phyloP scores from a whole-genome alignment of 2,329 filamentous ascomycete genomes.

The Stylonectria norvegica region DNA sequence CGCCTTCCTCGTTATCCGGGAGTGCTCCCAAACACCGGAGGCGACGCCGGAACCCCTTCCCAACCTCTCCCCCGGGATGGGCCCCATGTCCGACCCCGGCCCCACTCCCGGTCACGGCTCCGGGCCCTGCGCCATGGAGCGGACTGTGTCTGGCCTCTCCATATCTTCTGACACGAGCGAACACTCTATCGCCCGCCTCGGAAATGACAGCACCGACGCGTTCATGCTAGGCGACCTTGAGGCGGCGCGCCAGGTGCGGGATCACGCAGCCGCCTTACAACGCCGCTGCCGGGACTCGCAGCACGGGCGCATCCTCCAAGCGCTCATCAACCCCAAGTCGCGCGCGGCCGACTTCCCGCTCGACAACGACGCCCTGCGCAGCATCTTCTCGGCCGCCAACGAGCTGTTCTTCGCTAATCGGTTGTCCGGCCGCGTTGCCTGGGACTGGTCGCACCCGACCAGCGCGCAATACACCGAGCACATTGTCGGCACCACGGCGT shows the following conservation, averaged over 20 bases:
- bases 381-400: slow-evolving; percentile 59
- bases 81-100: slow-evolving; percentile 37
- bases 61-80: slow-evolving; percentile 35
- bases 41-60: slow-evolving; percentile 17
- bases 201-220: slow-evolving; percentile 27
- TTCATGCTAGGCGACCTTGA: slow-evolving; percentile 43
- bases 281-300: slow-evolving; percentile 48
- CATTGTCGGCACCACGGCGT: slow-evolving; percentile 61
- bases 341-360: slow-evolving; percentile 48
- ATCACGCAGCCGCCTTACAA: slow-evolving; percentile 43
- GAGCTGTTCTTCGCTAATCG: slow-evolving; percentile 59
- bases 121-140: slow-evolving; percentile 39
- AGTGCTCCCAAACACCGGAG: slow-evolving; percentile 24
- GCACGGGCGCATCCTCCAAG: slow-evolving; percentile 55
- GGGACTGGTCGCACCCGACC: slow-evolving; percentile 57
- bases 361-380: slow-evolving; percentile 54
- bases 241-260: slow-evolving; percentile 48
- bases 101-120: slow-evolving; percentile 18
- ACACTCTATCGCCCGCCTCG: slow-evolving; percentile 25
- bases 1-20: slow-evolving; percentile 40
- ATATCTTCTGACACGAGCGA: slow-evolving; percentile 42
- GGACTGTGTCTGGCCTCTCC: slow-evolving; percentile 48
- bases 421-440: slow-evolving; percentile 55
- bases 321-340: slow-evolving; percentile 51
- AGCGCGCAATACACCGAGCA: slow-evolving; percentile 49